Evolutionary conservation across 805 yeast species (phyloP).

Genomic region (Ascoidea tarda): DNA sequence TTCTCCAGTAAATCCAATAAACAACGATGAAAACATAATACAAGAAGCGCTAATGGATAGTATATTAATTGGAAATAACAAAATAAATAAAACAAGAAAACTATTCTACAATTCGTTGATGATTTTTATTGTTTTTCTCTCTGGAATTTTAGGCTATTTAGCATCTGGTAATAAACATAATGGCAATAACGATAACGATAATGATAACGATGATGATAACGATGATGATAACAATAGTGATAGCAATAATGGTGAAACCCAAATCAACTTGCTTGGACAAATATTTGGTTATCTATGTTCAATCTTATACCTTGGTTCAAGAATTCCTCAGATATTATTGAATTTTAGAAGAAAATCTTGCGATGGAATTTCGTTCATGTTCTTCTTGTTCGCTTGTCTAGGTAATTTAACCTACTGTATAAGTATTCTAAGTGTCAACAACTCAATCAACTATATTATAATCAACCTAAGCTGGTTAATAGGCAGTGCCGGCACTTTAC

Average conservation of each 20-base stretch:
- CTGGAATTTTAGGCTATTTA: neutral
- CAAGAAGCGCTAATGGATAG: neutral
- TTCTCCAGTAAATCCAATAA: slow-evolving; percentile 80
- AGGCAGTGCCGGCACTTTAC: slow-evolving; percentile 80
- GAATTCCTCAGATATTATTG: slow-evolving; percentile 82
- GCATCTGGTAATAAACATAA: neutral
- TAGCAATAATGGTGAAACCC: slow-evolving; percentile 28
- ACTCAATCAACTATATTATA: slow-evolving; percentile 52
- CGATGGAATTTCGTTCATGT: slow-evolving; percentile 88
- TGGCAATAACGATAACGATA: slow-evolving; percentile 2
- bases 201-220: slow-evolving; percentile 11
- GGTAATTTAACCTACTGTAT: slow-evolving; percentile 88
- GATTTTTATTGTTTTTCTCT: neutral
- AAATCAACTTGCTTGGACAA: slow-evolving; percentile 71
- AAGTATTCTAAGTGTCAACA: slow-evolving; percentile 65
- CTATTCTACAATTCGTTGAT: too few species aligned
- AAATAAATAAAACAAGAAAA: neutral
- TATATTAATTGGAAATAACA: slow-evolving; percentile 8
- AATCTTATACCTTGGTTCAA: slow-evolving; percentile 63
- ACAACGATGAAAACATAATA: slow-evolving; percentile 30
- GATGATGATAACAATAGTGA: slow-evolving; percentile 17
- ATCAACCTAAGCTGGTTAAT: slow-evolving; percentile 88
- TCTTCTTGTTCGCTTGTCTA: slow-evolving; percentile 87
- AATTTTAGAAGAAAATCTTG: slow-evolving; percentile 82
- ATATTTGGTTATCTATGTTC: slow-evolving; percentile 76